A percentile compares a stretch with the other conserved stretches of the same genome.
These are phyloP conservation scores for Pyropia yezoensis DNA, from an alignment of 23 red algal species.

Conservation along the genomic window DNA sequence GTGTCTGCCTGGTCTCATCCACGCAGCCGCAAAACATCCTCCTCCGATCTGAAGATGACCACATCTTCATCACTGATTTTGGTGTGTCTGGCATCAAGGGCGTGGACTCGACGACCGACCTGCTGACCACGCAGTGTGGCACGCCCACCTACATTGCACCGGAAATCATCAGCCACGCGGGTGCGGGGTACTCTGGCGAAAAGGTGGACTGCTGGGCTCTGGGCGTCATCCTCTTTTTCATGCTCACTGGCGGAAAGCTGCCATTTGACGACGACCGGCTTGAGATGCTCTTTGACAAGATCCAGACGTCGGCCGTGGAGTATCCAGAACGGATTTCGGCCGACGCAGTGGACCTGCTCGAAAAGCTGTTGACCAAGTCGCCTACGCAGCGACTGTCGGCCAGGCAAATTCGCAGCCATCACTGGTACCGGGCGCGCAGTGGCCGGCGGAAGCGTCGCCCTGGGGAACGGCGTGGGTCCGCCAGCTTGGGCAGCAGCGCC, in stretches of 20 bases:
- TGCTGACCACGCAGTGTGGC: conserved; percentile 85
- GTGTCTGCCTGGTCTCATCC: too few relatives aligned
- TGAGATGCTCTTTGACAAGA: conserved; percentile 17
- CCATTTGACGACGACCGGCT: conserved; percentile 83
- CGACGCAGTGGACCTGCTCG: conserved; percentile 12
- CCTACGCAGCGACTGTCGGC: conserved; percentile 5
- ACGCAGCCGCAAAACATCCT: conserved; percentile 19
- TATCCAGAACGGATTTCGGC: conserved; percentile 6
- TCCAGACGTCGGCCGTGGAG: conserved; percentile 8
- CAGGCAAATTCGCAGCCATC: too few relatives aligned
- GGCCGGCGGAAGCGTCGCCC: too few relatives aligned
- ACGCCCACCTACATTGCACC: conserved; percentile 87
- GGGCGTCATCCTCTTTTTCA: conserved; percentile 82
- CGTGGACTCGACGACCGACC: conserved; percentile 36
- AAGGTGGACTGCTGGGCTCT: conserved; percentile 85
- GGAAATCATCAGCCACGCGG: conserved; percentile 80
- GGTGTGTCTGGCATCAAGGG: conserved; percentile 77
- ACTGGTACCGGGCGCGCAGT: too few relatives aligned
- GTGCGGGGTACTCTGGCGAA: conserved; percentile 58
- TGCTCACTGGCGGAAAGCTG: conserved; percentile 72
- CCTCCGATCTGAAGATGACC: conserved; percentile 15
- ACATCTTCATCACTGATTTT: conserved; percentile 84
- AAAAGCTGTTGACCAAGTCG: conserved; percentile 20
- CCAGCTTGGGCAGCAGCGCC: too few relatives aligned
- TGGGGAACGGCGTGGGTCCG: too few relatives aligned